Conservation (phyloP, 345 rosid genomes). For the Microcos paniculata region DNA sequence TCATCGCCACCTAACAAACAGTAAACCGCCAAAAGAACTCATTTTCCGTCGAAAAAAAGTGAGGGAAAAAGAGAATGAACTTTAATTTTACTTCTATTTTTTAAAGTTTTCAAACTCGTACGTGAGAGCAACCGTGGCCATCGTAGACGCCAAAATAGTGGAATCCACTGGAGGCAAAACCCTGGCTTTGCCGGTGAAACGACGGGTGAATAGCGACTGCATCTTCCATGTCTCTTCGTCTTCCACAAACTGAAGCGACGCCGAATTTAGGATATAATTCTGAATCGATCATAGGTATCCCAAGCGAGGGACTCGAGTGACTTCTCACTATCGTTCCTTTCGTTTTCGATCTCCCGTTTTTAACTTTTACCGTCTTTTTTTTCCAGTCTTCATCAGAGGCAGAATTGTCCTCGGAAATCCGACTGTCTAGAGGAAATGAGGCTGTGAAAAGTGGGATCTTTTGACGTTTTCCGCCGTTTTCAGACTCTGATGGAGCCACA, state of each 20-base stretch:
- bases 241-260: conserved; percentile 70
- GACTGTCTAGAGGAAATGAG: conserved; percentile 28
- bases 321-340: not conserved
- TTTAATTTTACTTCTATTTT: too few relatives aligned
- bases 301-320: conserved; percentile 10
- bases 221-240: conserved; percentile 91
- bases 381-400: not conserved
- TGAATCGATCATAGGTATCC: not conserved
- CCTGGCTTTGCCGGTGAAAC: conserved; percentile 31
- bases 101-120: conserved; percentile 21
- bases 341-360: conserved; percentile 9
- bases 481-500: conserved; percentile 13
- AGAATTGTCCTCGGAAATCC: conserved; percentile 11
- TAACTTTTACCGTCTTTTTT: not conserved
- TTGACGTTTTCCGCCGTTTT: conserved; percentile 36
- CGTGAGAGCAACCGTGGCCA: conserved; percentile 83
- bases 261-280: conserved; percentile 57
- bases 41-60: not conserved
- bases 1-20: conserved; percentile 50
- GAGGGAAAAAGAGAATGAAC: not conserved
- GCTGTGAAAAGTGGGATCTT: conserved; percentile 30
- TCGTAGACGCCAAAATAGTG: conserved; percentile 80
- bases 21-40: not conserved
- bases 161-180: conserved; percentile 24
- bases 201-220: conserved; percentile 60